phyloP scores from a whole-genome alignment of 2,329 filamentous ascomycete genomes.

The Fusarium sp. region DNA sequence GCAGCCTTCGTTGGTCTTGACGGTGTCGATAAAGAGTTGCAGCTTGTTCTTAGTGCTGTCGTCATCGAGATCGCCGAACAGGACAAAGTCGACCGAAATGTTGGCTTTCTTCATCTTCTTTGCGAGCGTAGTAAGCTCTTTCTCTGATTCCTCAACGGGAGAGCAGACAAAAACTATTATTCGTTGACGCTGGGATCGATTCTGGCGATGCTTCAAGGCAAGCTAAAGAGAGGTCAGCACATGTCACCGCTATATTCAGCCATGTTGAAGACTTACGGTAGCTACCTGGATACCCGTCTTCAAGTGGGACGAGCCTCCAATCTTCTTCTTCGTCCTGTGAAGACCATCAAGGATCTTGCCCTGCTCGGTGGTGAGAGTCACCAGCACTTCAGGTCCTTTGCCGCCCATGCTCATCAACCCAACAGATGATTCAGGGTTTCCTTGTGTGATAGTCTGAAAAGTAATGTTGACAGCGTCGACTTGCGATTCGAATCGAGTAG shows the following conservation, averaged over 20 bases:
- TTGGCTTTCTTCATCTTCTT: slow-evolving; percentile 99
- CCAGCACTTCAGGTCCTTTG: slow-evolving; percentile 95
- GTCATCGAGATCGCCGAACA: slow-evolving; percentile 93
- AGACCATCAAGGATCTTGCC: slow-evolving; percentile 94
- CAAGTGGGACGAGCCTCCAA: slow-evolving; percentile 87
- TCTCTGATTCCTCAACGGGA: slow-evolving; percentile 88
- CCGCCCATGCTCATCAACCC: slow-evolving; percentile 99
- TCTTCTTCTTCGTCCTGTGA: slow-evolving; percentile 90
- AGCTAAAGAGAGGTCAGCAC: slow-evolving; percentile 67
- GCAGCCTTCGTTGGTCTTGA: slow-evolving; percentile 92
- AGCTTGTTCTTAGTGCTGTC: slow-evolving; percentile 92
- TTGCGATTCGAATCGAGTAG: slow-evolving; percentile 96
- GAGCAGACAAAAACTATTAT: slow-evolving; percentile 98
- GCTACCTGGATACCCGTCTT: slow-evolving; percentile 96
- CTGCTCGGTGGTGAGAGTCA: slow-evolving; percentile 94
- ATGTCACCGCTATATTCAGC: background rate
- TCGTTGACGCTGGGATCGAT: slow-evolving; percentile 95
- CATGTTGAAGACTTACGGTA: slow-evolving; percentile 71
- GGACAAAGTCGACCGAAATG: slow-evolving; percentile 92
- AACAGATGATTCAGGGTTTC: slow-evolving; percentile 96
- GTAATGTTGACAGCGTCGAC: slow-evolving; percentile 94
- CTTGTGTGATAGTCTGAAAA: slow-evolving; percentile 94
- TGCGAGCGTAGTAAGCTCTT: slow-evolving; percentile 86
- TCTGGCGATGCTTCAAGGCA: slow-evolving; percentile 96
- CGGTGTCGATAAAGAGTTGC: slow-evolving; percentile 90